Conservation (phyloP, 2,329 filamentous ascomycete genomes). For the Xylaria sp. region DNA sequence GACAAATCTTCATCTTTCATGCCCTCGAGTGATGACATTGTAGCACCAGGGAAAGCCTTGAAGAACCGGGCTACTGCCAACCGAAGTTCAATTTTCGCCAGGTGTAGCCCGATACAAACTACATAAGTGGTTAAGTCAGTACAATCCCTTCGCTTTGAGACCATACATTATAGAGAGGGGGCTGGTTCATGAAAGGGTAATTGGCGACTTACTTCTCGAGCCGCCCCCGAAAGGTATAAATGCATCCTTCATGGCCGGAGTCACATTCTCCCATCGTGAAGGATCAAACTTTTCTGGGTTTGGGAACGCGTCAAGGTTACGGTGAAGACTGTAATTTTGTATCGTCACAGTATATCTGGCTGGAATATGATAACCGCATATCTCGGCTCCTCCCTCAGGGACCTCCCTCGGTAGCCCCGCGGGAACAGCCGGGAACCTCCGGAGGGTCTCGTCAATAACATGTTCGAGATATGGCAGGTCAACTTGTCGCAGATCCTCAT, state of each 20-base stretch:
- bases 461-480: conserved; percentile 50
- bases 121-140: neutral
- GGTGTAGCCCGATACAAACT: conserved; percentile 64
- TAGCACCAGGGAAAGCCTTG: conserved; percentile 47
- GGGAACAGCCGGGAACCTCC: conserved; percentile 51
- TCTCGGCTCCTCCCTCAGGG: conserved; percentile 48
- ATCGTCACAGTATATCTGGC: conserved; percentile 51
- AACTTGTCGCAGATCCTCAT: conserved; percentile 48
- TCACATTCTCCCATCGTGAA: conserved; percentile 43
- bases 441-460: conserved; percentile 48
- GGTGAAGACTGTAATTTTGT: conserved; percentile 56
- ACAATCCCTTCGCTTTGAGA: neutral
- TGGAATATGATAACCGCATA: conserved; percentile 52
- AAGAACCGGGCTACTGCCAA: conserved; percentile 63
- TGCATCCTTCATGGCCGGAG: conserved; percentile 44
- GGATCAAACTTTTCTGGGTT: conserved; percentile 51
- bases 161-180: neutral
- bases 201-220: conserved; percentile 43
- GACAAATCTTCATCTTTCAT: conserved; percentile 50
- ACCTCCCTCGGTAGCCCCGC: conserved; percentile 50
- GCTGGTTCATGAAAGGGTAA: neutral
- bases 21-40: conserved; percentile 44
- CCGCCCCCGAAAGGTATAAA: conserved; percentile 49
- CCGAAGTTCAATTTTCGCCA: conserved; percentile 65
- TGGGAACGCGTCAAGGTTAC: conserved; percentile 51